Evolutionary conservation across 2,329 filamentous ascomycete species (phyloP).

Genomic region (Chaetothyriales sp.): DNA sequence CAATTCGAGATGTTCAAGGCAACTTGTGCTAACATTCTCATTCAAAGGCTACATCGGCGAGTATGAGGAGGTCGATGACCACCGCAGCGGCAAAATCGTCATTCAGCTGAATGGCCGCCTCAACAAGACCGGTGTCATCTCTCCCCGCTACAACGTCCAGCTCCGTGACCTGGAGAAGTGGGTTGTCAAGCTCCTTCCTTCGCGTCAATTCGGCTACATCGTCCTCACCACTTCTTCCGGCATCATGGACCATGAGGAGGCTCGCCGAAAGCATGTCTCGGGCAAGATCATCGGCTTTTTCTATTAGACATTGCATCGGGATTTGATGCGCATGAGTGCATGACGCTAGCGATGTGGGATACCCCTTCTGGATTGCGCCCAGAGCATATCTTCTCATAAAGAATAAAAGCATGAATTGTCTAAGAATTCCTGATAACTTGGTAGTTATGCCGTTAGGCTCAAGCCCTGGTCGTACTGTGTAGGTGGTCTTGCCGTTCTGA

Average conservation of each 20-base stretch:
- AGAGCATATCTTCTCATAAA: neutral
- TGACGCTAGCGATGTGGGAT: slow-evolving; percentile 10
- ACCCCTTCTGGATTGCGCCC: slow-evolving; percentile 2
- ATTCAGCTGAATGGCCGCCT: slow-evolving; percentile 98
- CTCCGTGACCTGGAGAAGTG: slow-evolving; percentile 98
- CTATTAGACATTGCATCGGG: slow-evolving; percentile 49
- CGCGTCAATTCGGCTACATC: slow-evolving; percentile 99
- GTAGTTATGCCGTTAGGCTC: neutral
- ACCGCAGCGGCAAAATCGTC: slow-evolving; percentile 99
- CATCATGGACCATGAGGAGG: slow-evolving; percentile 99
- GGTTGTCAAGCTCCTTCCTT: slow-evolving; percentile 96
- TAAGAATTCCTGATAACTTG: neutral
- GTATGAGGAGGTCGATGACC: slow-evolving; percentile 98
- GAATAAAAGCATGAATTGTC: neutral
- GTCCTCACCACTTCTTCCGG: slow-evolving; percentile 97
- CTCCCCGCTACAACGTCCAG: slow-evolving; percentile 97
- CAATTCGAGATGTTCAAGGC: neutral
- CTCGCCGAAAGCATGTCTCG: slow-evolving; percentile 93
- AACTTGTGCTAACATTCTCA: slow-evolving; percentile 35
- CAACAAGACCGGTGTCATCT: slow-evolving; percentile 99
- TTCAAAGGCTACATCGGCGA: slow-evolving; percentile 87
- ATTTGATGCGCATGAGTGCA: slow-evolving; percentile 2
- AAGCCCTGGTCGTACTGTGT: no score
- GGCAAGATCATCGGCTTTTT: slow-evolving; percentile 99
- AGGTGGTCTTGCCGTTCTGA: no score